Percentiles rank a stretch among this genome's conserved stretches.
These are phyloP conservation scores for Exserohilum rostratum DNA, from an alignment of 2,329 filamentous ascomycete species.

Conservation along the genomic window DNA sequence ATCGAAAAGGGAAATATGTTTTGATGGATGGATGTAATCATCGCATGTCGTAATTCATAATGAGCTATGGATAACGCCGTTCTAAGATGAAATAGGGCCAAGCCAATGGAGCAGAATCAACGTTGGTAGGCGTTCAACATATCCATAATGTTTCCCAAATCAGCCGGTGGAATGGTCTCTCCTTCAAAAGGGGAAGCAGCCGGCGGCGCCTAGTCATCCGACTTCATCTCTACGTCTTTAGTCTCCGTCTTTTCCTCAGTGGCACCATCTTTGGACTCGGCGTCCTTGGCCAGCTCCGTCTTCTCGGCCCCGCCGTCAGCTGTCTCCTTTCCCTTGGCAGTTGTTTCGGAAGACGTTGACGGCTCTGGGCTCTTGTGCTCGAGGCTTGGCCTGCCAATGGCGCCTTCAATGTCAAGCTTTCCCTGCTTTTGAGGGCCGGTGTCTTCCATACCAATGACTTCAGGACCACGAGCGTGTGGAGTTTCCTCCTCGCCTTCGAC, in stretches of 20 bases:
- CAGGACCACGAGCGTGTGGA: conserved; percentile 83
- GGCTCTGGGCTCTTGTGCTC: conserved; percentile 38
- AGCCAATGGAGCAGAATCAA: background rate
- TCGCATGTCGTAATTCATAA: too few species aligned
- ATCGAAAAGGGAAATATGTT: too few species aligned
- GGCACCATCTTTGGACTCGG: background rate
- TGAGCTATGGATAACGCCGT: too few species aligned
- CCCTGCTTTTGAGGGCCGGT: conserved; percentile 77
- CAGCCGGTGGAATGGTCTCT: background rate
- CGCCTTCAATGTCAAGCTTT: conserved; percentile 47
- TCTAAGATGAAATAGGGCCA: too few species aligned
- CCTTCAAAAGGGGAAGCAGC: background rate
- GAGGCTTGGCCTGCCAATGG: conserved; percentile 44
- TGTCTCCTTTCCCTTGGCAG: conserved; percentile 30
- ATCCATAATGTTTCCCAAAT: background rate
- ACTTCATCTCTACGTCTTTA: conserved; percentile 18
- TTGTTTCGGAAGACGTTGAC: conserved; percentile 1
- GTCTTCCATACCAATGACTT: conserved; percentile 84
- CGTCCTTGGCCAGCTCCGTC: background rate
- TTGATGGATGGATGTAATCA: too few species aligned
- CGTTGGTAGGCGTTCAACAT: background rate
- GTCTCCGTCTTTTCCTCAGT: background rate
- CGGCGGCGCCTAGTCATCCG: conserved; percentile 12
- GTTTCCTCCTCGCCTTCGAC: conserved; percentile 60
- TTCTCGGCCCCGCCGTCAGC: conserved; percentile 15